Evolutionary conservation across 1,284 basidiomycete genomes (phyloP).

Genomic region (Leccinum laetum): DNA sequence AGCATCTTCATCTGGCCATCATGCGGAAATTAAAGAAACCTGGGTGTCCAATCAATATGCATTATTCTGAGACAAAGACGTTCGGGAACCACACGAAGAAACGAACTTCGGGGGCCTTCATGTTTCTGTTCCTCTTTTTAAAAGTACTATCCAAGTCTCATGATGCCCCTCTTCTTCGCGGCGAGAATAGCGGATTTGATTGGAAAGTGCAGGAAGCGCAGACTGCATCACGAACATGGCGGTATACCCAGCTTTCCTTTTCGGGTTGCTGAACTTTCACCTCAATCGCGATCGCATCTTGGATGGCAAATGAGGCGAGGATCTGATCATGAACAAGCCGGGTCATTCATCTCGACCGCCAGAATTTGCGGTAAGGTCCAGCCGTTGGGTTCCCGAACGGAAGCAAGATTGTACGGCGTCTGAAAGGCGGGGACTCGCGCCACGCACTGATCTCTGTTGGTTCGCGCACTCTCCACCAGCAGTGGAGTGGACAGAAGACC

Average conservation of each 20-base stretch:
- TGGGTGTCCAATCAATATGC: not conserved
- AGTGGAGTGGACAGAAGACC: not conserved
- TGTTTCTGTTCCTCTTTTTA: conserved; percentile 3
- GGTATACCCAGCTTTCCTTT: not conserved
- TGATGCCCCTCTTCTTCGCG: conserved; percentile 1
- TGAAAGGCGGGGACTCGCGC: not conserved
- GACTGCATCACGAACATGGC: not conserved
- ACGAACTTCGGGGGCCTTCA: conserved; percentile 4
- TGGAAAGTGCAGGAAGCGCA: not conserved
- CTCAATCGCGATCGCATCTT: not conserved
- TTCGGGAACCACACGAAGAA: conserved; percentile 1
- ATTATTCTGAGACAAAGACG: not conserved
- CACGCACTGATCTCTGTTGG: not conserved
- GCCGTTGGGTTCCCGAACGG: not conserved
- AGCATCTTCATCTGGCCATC: not conserved
- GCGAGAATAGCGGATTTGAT: not conserved
- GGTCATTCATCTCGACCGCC: not conserved
- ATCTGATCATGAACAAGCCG: not conserved
- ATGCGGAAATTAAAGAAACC: conserved; percentile 7
- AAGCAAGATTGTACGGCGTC: not conserved
- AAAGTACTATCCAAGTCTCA: not conserved
- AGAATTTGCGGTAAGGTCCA: not conserved
- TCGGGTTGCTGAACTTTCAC: not conserved
- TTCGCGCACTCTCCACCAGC: no score
- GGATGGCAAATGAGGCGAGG: not conserved